Evolutionary conservation across 164 flowering plant species (phyloP).

Genomic region (Malania oleifera): DNA sequence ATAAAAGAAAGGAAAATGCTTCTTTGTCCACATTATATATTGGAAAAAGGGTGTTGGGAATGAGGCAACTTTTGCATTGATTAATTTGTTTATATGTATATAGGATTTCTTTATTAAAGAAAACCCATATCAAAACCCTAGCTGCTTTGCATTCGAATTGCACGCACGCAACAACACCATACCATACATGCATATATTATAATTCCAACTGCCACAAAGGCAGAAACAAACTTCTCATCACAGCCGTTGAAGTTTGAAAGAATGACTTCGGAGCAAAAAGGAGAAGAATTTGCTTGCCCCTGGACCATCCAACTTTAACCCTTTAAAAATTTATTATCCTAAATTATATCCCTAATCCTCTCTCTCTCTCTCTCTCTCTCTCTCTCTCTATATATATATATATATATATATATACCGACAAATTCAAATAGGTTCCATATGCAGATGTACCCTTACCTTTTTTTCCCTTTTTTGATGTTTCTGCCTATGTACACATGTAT

Average conservation of each 20-base stretch:
- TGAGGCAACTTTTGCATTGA: conserved; percentile 15
- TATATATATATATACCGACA: too few relatives aligned
- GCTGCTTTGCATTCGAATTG: conserved; percentile 7
- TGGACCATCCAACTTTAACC: conserved; percentile 18
- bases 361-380: too few relatives aligned
- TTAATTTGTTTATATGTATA: too few relatives aligned
- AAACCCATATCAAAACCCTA: conserved; percentile 2
- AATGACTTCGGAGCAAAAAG: conserved; percentile 10
- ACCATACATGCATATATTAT: neutral
- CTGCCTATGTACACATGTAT: too few relatives aligned
- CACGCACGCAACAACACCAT: conserved; percentile 14
- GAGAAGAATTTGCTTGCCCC: conserved; percentile 1
- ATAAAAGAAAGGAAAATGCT: conserved; percentile 17
- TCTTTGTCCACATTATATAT: conserved; percentile 20
- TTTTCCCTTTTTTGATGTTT: too few relatives aligned
- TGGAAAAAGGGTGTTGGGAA: conserved; percentile 13
- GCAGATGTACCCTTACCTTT: too few relatives aligned
- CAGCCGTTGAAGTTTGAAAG: conserved; percentile 9
- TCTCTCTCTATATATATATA: too few relatives aligned
- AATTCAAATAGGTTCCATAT: too few relatives aligned
- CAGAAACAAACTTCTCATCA: conserved; percentile 9
- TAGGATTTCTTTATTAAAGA: conserved; percentile 18
- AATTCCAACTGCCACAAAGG: neutral
- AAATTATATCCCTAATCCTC: too few relatives aligned
- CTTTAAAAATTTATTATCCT: too few relatives aligned